These are phyloP conservation scores for Choricystis sp. DNA, from an alignment of 139 green algal species.

Conservation along the genomic window DNA sequence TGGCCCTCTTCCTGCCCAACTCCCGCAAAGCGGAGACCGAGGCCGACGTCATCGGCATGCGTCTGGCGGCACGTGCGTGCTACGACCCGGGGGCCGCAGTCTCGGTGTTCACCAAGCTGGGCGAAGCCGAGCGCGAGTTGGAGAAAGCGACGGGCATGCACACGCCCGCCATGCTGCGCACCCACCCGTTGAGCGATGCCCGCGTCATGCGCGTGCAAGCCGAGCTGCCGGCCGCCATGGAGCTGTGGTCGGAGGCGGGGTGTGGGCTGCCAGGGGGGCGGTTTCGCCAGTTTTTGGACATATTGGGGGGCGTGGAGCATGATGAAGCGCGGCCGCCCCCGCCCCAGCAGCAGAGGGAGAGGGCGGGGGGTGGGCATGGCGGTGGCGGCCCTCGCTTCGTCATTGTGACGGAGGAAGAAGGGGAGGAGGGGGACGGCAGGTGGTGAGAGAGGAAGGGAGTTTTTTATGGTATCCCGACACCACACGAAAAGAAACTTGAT, in stretches of 20 bases:
- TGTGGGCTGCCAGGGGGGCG: neutral
- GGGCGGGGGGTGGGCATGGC: no score
- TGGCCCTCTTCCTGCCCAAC: constrained; percentile 43
- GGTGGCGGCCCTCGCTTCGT: no score
- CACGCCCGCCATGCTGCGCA: constrained; percentile 43
- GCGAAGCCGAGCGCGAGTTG: constrained; percentile 3
- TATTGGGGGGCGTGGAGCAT: neutral
- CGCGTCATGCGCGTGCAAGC: neutral
- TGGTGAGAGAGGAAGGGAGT: no score
- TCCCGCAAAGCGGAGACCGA: constrained; percentile 50
- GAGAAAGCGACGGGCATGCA: constrained; percentile 8
- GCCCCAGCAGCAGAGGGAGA: no score
- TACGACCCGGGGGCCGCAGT: constrained; percentile 38
- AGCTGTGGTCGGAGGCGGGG: neutral
- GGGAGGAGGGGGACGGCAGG: no score
- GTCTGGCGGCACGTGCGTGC: constrained; percentile 49
- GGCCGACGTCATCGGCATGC: constrained; percentile 62
- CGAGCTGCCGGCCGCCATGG: neutral
- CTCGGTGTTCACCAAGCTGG: constrained; percentile 22
- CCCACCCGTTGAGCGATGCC: constrained; percentile 41
- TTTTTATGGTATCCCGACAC: no score
- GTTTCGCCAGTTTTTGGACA: neutral
- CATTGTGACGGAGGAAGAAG: no score
- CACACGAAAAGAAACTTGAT: no score
- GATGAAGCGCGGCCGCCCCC: neutral